These are phyloP conservation scores for Cryptococcus maquisensis DNA, from an alignment of 1,284 basidiomycete species.

Conservation along the genomic window DNA sequence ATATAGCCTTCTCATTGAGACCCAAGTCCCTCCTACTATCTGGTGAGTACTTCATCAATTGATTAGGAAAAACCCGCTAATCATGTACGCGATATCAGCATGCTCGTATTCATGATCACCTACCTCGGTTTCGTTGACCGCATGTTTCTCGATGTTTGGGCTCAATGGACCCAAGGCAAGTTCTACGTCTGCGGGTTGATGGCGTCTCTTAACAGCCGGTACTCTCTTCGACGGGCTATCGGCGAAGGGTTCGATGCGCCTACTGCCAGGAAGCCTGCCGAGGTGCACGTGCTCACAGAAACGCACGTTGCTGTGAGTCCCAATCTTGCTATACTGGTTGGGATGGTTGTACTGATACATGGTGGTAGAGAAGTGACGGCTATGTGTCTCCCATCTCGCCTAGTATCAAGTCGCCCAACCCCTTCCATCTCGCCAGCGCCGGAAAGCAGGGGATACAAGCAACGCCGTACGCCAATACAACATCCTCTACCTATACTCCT, in stretches of 20 bases:
- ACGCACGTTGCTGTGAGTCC: conserved; percentile 9
- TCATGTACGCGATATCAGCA: neutral
- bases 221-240: conserved; percentile 1
- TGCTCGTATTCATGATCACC: conserved; percentile 6
- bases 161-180: conserved; percentile 9
- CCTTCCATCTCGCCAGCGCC: neutral
- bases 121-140: neutral
- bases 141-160: conserved; percentile 3
- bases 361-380: neutral
- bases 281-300: conserved; percentile 9
- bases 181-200: conserved; percentile 9
- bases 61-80: neutral
- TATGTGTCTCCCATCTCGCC: neutral
- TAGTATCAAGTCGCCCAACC: neutral
- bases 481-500: neutral
- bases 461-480: neutral
- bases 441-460: neutral
- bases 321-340: neutral
- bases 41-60: neutral
- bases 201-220: conserved; percentile 14
- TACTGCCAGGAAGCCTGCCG: neutral
- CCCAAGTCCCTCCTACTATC: conserved; percentile 10
- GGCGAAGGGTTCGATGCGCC: neutral
- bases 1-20: conserved; percentile 2
- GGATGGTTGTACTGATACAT: neutral